Percentiles rank a stretch among this genome's conserved stretches.
These are phyloP conservation scores for Quercus lobata DNA, from an alignment of 331 rosid species.

Conservation along the genomic window DNA sequence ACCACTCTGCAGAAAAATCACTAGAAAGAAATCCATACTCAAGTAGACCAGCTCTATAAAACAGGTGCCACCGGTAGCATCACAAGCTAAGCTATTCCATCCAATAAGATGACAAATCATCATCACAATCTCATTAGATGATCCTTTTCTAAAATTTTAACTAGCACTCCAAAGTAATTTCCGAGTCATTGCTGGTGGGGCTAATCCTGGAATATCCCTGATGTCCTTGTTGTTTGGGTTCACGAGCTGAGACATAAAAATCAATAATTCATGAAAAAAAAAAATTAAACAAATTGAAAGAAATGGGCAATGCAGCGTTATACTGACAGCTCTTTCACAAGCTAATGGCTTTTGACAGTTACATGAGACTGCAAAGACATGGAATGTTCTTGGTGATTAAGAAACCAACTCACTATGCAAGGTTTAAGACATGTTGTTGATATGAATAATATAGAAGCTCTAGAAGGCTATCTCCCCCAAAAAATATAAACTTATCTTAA, in stretches of 20 bases:
- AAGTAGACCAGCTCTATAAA: conserved; percentile 9
- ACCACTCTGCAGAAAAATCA: conserved; percentile 20
- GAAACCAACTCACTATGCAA: neutral
- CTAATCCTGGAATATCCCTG: conserved; percentile 87
- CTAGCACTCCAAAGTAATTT: conserved; percentile 60
- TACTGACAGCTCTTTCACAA: neutral
- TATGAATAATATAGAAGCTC: neutral
- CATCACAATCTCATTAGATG: neutral
- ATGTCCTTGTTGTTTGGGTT: conserved; percentile 85
- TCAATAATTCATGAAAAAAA: neutral
- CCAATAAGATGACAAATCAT: neutral
- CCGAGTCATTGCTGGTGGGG: conserved; percentile 76
- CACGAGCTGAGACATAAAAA: conserved; percentile 51
- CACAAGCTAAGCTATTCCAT: neutral
- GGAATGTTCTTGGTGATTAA: neutral
- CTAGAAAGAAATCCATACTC: neutral
- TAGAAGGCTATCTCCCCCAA: neutral
- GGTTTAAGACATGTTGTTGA: neutral
- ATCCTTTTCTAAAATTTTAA: conserved; percentile 6
- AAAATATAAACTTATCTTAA: neutral
- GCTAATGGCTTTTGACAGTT: neutral
- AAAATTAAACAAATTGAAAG: neutral
- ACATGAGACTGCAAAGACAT: neutral
- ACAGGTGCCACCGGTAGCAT: conserved; percentile 14
- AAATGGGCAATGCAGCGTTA: neutral